Conservation (phyloP, 1,139 yeast species). For the Hyphopichia khmerensis region DNA sequence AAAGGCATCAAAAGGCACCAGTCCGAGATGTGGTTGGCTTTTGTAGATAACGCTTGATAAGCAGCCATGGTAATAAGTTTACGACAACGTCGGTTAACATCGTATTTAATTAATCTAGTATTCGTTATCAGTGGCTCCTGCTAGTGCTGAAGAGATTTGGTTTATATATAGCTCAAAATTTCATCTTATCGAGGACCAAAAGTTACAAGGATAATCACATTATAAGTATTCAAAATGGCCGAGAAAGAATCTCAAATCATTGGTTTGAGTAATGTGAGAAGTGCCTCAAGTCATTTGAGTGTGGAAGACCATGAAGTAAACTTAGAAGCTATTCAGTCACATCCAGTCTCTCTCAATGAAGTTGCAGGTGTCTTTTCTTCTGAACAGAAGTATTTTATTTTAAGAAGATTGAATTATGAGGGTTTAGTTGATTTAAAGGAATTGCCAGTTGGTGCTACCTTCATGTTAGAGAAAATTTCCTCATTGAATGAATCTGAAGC, state of each 20-base stretch:
- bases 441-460: conserved; percentile 25
- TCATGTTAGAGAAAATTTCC: conserved; percentile 30
- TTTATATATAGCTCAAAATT: too few species aligned
- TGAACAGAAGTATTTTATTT: conserved; percentile 26
- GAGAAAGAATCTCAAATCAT: background rate
- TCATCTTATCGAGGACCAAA: too few species aligned
- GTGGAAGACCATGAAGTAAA: conserved; percentile 19
- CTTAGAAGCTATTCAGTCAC: conserved; percentile 17
- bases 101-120: too few species aligned
- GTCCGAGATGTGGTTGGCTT: too few species aligned
- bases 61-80: too few species aligned
- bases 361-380: conserved; percentile 23
- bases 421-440: conserved; percentile 24
- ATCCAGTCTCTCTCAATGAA: conserved; percentile 21
- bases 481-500: conserved; percentile 20
- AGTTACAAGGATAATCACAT: too few species aligned
- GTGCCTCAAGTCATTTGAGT: conserved; percentile 6
- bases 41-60: too few species aligned
- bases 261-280: conserved; percentile 1
- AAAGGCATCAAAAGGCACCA: too few species aligned
- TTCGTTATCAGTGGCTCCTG: too few species aligned
- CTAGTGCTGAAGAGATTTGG: too few species aligned
- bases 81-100: too few species aligned
- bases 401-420: conserved; percentile 26
- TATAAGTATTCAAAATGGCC: too few species aligned